Conservation (phyloP, 805 yeast species). For the Candida alai region DNA sequence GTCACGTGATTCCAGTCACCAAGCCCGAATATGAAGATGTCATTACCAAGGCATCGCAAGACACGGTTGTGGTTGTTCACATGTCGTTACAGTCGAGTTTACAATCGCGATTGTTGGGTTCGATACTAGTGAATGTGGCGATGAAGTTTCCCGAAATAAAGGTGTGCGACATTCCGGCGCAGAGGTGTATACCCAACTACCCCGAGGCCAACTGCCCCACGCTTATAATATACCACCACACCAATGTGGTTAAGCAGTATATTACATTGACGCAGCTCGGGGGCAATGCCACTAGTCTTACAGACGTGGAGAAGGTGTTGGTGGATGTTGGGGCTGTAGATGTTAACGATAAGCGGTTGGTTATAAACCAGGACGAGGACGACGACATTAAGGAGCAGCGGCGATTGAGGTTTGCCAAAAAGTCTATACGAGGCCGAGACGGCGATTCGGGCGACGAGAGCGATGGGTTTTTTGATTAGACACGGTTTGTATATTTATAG, state of each 20-base stretch:
- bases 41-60: constrained; percentile 75
- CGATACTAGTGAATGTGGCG: constrained; percentile 58
- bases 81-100: constrained; percentile 63
- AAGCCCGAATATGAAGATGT: constrained; percentile 87
- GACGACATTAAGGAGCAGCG: constrained; percentile 54
- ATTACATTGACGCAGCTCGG: constrained; percentile 80
- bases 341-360: constrained; percentile 62
- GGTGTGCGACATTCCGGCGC: constrained; percentile 88
- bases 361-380: constrained; percentile 54
- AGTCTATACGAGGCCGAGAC: constrained; percentile 44
- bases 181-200: constrained; percentile 87
- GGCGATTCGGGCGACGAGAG: constrained; percentile 24
- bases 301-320: constrained; percentile 71
- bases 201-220: constrained; percentile 93
- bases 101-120: constrained; percentile 69
- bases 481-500: constrained; percentile 1
- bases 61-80: constrained; percentile 70
- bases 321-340: constrained; percentile 65
- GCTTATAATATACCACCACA: constrained; percentile 71
- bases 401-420: constrained; percentile 52
- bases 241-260: constrained; percentile 73
- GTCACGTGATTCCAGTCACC: constrained; percentile 70
- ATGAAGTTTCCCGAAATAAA: constrained; percentile 73
- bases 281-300: constrained; percentile 68
- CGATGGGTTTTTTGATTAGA: constrained; percentile 20